Evolutionary conservation across 352 stramenopile species (phyloP).

Genomic region (Thalassiosira mediterranea): DNA sequence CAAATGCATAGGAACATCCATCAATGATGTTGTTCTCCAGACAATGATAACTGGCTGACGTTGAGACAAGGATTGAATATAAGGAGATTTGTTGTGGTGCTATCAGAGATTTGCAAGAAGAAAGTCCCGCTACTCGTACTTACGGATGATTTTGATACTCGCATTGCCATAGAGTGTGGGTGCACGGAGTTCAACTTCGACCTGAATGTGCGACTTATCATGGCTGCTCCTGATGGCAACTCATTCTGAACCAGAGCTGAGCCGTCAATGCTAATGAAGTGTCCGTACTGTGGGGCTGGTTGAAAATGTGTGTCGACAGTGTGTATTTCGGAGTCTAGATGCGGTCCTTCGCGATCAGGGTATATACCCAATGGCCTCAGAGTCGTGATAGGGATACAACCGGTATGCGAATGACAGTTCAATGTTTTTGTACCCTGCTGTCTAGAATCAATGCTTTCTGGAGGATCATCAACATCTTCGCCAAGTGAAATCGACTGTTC

Average conservation of each 20-base stretch:
- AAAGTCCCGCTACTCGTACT: slow-evolving; percentile 9
- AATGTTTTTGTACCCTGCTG: slow-evolving; percentile 4
- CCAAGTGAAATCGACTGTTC: not conserved
- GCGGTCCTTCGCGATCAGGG: not conserved
- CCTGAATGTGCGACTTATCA: slow-evolving; percentile 5
- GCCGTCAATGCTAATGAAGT: slow-evolving; percentile 27
- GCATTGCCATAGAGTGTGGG: slow-evolving; percentile 16
- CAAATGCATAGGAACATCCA: slow-evolving; percentile 37
- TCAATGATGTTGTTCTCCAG: slow-evolving; percentile 28
- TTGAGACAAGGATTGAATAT: slow-evolving; percentile 7
- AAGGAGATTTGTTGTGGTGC: too few species aligned
- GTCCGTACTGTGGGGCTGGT: slow-evolving; percentile 17
- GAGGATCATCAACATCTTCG: not conserved
- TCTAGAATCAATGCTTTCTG: not conserved
- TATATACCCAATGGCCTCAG: slow-evolving; percentile 2
- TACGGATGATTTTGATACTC: slow-evolving; percentile 11
- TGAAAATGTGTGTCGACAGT: slow-evolving; percentile 26
- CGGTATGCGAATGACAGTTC: slow-evolving; percentile 15
- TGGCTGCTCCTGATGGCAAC: slow-evolving; percentile 5
- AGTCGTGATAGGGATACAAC: slow-evolving; percentile 32
- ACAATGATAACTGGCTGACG: slow-evolving; percentile 12
- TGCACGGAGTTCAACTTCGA: slow-evolving; percentile 5
- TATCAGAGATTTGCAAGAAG: too few species aligned
- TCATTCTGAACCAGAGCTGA: slow-evolving; percentile 26
- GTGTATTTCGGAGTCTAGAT: slow-evolving; percentile 20